phyloP scores from a whole-genome alignment of 805 yeast genomes.

The Myxozyma sirexii region DNA sequence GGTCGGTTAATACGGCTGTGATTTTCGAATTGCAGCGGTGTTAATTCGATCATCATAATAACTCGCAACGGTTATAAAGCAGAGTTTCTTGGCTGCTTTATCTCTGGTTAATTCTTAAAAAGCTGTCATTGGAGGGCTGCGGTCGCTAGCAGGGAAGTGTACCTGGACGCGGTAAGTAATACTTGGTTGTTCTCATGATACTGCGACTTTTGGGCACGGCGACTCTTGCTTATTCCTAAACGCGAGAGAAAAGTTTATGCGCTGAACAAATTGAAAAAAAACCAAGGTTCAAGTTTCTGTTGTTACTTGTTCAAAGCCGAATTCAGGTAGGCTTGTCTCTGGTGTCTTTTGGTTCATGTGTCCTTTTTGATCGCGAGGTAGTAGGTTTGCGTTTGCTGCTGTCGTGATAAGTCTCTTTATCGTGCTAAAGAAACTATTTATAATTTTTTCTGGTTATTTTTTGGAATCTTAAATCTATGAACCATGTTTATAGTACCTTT shows the following conservation, averaged over 20 bases:
- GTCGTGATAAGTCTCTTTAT: too few relatives aligned
- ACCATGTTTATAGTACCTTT: constrained; percentile 9
- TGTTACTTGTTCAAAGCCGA: constrained; percentile 11
- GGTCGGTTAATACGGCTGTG: neutral
- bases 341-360: neutral
- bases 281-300: neutral
- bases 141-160: constrained; percentile 6
- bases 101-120: constrained; percentile 6
- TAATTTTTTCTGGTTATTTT: too few relatives aligned
- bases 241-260: too few relatives aligned
- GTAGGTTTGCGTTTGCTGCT: too few relatives aligned
- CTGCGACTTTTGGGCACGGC: neutral
- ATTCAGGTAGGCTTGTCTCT: constrained; percentile 11
- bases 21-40: neutral
- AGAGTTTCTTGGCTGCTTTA: constrained; percentile 13
- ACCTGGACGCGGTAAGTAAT: too few relatives aligned
- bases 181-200: neutral
- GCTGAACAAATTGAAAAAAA: too few relatives aligned
- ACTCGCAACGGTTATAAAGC: neutral
- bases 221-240: neutral
- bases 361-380: neutral
- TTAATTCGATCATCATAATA: neutral
- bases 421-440: neutral
- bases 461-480: neutral
- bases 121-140: constrained; percentile 16